Evolutionary conservation across 2,329 filamentous ascomycete species (phyloP).

Genomic region (Rutstroemia sp.): DNA sequence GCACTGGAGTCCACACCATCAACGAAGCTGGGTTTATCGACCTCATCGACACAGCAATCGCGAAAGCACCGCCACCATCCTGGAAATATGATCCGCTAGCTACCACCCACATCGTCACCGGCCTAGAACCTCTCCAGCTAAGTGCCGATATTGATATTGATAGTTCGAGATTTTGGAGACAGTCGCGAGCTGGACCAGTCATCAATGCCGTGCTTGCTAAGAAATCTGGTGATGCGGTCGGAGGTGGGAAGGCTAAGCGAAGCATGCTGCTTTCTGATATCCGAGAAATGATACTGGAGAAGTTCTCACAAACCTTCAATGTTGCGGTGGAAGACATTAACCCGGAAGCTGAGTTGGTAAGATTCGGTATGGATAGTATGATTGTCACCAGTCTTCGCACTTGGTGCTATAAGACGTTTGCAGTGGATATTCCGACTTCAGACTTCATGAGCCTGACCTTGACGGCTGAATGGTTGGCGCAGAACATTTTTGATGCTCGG

Average conservation of each 20-base stretch:
- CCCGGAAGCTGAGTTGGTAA: constrained; percentile 35
- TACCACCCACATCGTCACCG: background rate
- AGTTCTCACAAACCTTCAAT: constrained; percentile 40
- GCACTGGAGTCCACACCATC: constrained; percentile 14
- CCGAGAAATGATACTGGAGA: constrained; percentile 36
- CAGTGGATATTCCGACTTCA: constrained; percentile 28
- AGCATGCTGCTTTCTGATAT: constrained; percentile 10
- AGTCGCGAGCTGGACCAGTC: background rate
- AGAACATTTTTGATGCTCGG: background rate
- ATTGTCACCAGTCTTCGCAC: constrained; percentile 20
- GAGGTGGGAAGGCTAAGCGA: background rate
- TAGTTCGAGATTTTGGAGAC: background rate
- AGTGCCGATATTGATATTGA: background rate
- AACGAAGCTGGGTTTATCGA: constrained; percentile 13
- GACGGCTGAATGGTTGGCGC: background rate
- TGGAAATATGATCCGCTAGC: background rate
- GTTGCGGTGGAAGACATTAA: constrained; percentile 40
- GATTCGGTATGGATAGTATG: constrained; percentile 31
- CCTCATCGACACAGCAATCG: constrained; percentile 19
- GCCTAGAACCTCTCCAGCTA: background rate
- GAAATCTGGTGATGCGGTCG: background rate
- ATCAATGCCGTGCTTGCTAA: background rate
- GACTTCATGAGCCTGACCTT: background rate
- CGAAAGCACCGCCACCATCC: background rate
- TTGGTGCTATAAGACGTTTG: constrained; percentile 33